Base-by-base conservation (phyloP, 345 rosid genomes). In the Pugionium dolabratum region DNA sequence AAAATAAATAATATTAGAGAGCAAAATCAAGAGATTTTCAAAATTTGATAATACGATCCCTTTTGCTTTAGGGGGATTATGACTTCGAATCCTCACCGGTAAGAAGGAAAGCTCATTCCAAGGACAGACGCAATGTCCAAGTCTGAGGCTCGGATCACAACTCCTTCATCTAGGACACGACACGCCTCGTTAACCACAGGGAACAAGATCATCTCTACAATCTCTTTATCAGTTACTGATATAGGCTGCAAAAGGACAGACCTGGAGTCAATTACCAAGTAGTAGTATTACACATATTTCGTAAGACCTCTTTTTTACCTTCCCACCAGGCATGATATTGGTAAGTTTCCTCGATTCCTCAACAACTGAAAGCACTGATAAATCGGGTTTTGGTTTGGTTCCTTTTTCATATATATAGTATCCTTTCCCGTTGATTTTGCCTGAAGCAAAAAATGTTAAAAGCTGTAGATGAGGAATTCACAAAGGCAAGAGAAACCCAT, bases 31-130 rank as follows among this genome's bases (percentile, higher is more conserved):
- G 2, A 25, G 5, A 48, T 6, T n/a, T 34, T 36, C 39, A 35
- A 33, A 43, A 43, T n/a, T 39, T 39, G 25, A 54, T 26, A 33
- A 43, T 10, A 34, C 0, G 6, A 7, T 4, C 9, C 46, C 47
- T 39, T 36, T 29, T 18, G 10, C 26, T 55, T 34, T n/a, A 41
- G 26, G 59, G 36, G 32, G 66, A 58, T 25, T 59, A 51, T 43
- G 48, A 30, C 11, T 52, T 52, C 18, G 9, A 73, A 27, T 32
- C 62, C 84, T 81, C 62, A 94, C 99, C 89, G 91, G 67, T 86
- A 90, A 77, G 90, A 82, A 56, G 99, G 99, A 79, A 94, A 94
- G 70, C 97, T 88, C 97, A 94, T 90, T 75, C 99, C 99, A 45
- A 90, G 93, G 26, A 94, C 89, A 71, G 97, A 86, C 27, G 96